These are phyloP conservation scores for Quercus phellos DNA, from an alignment of 331 rosid genomes.

Conservation along the genomic window DNA sequence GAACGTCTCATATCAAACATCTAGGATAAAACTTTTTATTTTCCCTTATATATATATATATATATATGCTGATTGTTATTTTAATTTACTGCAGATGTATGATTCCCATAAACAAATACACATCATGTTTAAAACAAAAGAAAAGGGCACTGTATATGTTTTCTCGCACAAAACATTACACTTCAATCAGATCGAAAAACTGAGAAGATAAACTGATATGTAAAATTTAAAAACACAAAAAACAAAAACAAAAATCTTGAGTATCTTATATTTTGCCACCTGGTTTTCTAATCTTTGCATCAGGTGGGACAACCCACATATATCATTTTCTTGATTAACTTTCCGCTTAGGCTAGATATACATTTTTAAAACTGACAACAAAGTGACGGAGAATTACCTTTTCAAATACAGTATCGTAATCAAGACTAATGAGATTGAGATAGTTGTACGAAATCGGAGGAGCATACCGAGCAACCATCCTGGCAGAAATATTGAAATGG, in stretches of 20 bases:
- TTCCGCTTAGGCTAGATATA: not conserved
- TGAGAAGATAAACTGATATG: not conserved
- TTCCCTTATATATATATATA: not conserved
- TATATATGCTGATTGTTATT: not conserved
- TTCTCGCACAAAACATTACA: not conserved
- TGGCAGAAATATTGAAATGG: conserved; percentile 26
- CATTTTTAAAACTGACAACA: not conserved
- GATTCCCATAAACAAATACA: not conserved
- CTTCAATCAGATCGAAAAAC: not conserved
- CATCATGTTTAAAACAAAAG: not conserved
- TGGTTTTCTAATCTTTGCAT: not conserved
- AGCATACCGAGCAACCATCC: conserved; percentile 99
- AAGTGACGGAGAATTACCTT: conserved; percentile 39
- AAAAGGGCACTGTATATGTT: not conserved
- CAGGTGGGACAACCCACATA: not conserved
- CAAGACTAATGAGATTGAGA: conserved; percentile 84
- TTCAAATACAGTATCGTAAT: conserved; percentile 66
- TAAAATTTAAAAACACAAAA: not conserved
- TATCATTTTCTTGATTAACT: not conserved
- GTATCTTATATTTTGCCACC: not conserved
- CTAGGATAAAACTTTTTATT: not conserved
- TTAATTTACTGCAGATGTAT: not conserved
- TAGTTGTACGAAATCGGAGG: conserved; percentile 94
- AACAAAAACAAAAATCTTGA: not conserved
- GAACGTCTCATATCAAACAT: not conserved